Evolutionary conservation across 768 basidiomycete genomes (phyloP).

Genomic region (Xerocomus potaroensis): DNA sequence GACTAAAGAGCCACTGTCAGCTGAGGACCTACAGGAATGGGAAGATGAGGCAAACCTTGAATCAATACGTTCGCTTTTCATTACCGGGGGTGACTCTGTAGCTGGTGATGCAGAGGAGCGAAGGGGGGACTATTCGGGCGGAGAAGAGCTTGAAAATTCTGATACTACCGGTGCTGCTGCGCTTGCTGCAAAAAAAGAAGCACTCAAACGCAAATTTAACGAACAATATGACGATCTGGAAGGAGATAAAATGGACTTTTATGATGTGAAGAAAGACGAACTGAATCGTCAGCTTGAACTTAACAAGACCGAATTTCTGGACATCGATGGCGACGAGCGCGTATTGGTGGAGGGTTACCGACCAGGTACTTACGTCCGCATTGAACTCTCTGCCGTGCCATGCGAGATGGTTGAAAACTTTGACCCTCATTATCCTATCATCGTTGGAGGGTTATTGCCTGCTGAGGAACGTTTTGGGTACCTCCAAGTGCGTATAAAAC

Average conservation of each 20-base stretch:
- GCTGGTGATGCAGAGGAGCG: slow-evolving; percentile 37
- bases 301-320: slow-evolving; percentile 83
- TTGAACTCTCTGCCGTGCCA: slow-evolving; percentile 82
- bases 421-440: slow-evolving; percentile 84
- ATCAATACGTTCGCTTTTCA: slow-evolving; percentile 83
- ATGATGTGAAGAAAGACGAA: slow-evolving; percentile 87
- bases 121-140: slow-evolving; percentile 37
- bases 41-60: slow-evolving; percentile 82
- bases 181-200: slow-evolving; percentile 84
- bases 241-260: slow-evolving; percentile 77
- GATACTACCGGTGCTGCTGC: slow-evolving; percentile 43
- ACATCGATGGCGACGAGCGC: slow-evolving; percentile 70
- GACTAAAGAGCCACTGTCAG: slow-evolving; percentile 56
- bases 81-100: slow-evolving; percentile 58
- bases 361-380: slow-evolving; percentile 88
- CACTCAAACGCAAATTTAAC: slow-evolving; percentile 91
- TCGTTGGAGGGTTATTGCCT: slow-evolving; percentile 86
- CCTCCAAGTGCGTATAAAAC: slow-evolving; percentile 92
- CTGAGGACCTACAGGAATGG: slow-evolving; percentile 65
- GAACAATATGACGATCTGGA: slow-evolving; percentile 94
- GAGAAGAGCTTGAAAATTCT: slow-evolving; percentile 26
- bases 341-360: slow-evolving; percentile 85
- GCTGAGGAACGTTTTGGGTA: slow-evolving; percentile 92
- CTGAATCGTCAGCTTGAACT: slow-evolving; percentile 79
- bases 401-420: slow-evolving; percentile 93